These are phyloP conservation scores for Epichloe gansuensis DNA, from an alignment of 2,329 filamentous ascomycete genomes.

Conservation along the genomic window DNA sequence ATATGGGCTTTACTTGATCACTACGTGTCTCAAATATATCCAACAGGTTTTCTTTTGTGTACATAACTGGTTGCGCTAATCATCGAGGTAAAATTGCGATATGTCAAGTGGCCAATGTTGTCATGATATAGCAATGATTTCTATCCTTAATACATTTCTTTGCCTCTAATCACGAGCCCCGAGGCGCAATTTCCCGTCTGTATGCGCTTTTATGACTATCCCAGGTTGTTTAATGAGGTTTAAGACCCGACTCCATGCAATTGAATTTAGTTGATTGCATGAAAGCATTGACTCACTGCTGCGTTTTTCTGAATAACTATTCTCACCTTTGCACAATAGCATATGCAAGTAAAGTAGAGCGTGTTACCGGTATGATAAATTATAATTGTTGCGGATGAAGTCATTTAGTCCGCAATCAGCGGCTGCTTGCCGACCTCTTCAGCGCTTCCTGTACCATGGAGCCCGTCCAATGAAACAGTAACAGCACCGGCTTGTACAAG, in stretches of 20 bases:
- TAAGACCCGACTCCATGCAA: not conserved
- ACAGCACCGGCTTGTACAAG: conserved; percentile 93
- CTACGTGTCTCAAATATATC: no score
- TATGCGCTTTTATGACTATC: not conserved
- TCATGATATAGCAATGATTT: not conserved
- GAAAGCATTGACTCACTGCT: not conserved
- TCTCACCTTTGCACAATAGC: not conserved
- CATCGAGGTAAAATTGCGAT: no score
- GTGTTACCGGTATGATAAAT: no score
- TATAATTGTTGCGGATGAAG: not conserved
- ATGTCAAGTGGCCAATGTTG: not conserved
- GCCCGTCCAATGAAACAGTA: conserved; percentile 70
- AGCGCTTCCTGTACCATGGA: conserved; percentile 47
- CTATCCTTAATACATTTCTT: not conserved
- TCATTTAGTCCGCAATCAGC: not conserved
- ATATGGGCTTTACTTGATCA: no score
- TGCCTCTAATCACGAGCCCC: not conserved
- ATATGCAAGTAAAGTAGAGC: no score
- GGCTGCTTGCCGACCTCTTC: conserved; percentile 17
- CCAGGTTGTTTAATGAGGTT: not conserved
- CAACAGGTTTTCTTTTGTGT: no score
- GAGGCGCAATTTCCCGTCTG: not conserved
- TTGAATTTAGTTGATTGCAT: not conserved
- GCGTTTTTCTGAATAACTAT: not conserved
- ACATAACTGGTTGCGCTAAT: no score